phyloP scores from a whole-genome alignment of 768 basidiomycete genomes.

The Mycena floridula region DNA sequence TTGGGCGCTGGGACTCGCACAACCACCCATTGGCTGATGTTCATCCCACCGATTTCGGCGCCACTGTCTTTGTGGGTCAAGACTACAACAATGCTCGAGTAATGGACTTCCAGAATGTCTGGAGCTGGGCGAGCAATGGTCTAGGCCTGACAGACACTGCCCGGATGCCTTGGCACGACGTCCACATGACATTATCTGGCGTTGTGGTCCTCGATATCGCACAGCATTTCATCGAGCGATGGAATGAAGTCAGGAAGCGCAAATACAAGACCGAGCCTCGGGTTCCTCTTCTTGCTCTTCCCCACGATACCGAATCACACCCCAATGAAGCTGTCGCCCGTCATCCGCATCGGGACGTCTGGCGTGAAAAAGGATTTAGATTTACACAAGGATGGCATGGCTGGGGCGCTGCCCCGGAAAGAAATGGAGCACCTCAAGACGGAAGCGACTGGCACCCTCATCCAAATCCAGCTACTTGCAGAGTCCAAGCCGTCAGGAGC shows the following conservation, averaged over 20 bases:
- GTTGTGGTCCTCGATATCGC: conserved; percentile 84
- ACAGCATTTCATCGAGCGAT: conserved; percentile 90
- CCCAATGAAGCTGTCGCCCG: conserved; percentile 66
- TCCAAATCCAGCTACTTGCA: conserved; percentile 46
- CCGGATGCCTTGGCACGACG: conserved; percentile 97
- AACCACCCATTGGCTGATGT: conserved; percentile 88
- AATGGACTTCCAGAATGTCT: conserved; percentile 80
- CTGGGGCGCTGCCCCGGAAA: not conserved
- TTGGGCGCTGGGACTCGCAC: conserved; percentile 95
- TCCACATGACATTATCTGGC: conserved; percentile 81
- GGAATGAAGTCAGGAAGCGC: conserved; percentile 86
- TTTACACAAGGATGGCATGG: conserved; percentile 67
- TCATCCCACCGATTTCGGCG: conserved; percentile 77
- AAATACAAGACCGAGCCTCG: conserved; percentile 45
- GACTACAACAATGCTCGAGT: conserved; percentile 91
- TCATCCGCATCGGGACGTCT: conserved; percentile 66
- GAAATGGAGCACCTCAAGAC: conserved; percentile 25
- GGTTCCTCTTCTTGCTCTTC: conserved; percentile 71
- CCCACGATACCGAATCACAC: conserved; percentile 55
- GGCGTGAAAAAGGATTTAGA: conserved; percentile 46
- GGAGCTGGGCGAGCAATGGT: conserved; percentile 65
- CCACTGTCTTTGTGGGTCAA: conserved; percentile 86
- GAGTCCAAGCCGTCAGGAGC: conserved; percentile 79
- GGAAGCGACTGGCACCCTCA: conserved; percentile 32
- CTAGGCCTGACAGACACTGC: conserved; percentile 62